Base-by-base conservation (phyloP, 2,329 filamentous ascomycete genomes). In the Arthroderma uncinatum region DNA sequence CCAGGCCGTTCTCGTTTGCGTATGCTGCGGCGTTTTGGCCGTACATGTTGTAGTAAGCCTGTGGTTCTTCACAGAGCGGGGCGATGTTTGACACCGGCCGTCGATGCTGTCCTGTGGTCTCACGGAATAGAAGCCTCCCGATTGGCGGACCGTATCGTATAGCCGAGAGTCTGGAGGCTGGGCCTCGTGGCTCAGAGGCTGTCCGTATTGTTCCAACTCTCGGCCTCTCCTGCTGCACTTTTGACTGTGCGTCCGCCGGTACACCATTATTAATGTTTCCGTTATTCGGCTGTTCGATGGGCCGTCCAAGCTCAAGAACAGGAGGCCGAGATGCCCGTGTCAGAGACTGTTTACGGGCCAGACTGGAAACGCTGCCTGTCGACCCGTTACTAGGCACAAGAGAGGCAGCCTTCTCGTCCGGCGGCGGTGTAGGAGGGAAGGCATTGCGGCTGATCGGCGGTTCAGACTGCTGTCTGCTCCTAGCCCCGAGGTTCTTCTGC, bases 381-480 rank as follows among this genome's bases (percentile, higher is more conserved):
- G 70, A 66, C 44, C 63, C 66, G 39, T 64, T 65, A 12, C n/a
- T 33, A 9, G 23, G 47, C 7, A 30, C 40, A 14, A 47, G 40
- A 6, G 40, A 47, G 34, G 54, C 50, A 30, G 60, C 59, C 65
- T 85, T 86, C 63, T 96, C 90, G 76, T 98, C 93, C 4, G 93
- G 93, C 5, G 93, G 93, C 40, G 93, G 93, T n/a, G 93, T 97
- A n/a, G 93, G 93, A 16, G 93, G 93, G 75, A 97, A 96, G 61
- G 92, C 82, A 65, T 87, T 88, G 65, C 89, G 84, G 68, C 82
- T 82, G 62, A 83, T 76, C 0, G 89, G 88, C 7, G 89, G 89
- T 67, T 93, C 90, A 16, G 88, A 93, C 67, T 93, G 89, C 66
- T 94, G 89, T 66, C 87, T 82, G 62, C 74, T 74, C 62, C 87